A percentile compares a stretch with the other conserved stretches of the same genome.
Evolutionary conservation across 2,329 filamentous ascomycete genomes (phyloP).

Genomic region (Cordyceps javanica): DNA sequence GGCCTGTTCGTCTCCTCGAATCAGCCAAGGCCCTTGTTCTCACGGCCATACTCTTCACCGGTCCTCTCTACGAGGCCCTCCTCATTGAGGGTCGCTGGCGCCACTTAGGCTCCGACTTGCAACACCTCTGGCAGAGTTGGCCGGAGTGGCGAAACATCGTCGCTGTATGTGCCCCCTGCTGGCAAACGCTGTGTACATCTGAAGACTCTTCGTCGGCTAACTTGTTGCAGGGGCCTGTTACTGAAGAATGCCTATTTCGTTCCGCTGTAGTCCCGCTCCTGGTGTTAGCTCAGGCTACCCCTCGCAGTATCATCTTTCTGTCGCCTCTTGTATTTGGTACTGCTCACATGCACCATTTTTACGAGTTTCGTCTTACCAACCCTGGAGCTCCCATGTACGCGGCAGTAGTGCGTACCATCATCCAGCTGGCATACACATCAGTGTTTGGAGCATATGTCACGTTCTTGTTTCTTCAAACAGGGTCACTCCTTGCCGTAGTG

Average conservation of each 20-base stretch:
- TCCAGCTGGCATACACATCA: constrained; percentile 87
- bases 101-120: constrained; percentile 50
- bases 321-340: constrained; percentile 88
- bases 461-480: constrained; percentile 81
- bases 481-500: constrained; percentile 70
- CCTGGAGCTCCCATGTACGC: constrained; percentile 59
- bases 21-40: constrained; percentile 59
- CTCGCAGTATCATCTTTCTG: constrained; percentile 62
- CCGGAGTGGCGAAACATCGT: constrained; percentile 82
- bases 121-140: constrained; percentile 63
- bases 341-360: constrained; percentile 91
- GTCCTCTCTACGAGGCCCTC: constrained; percentile 74
- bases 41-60: constrained; percentile 73
- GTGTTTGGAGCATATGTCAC: constrained; percentile 91
- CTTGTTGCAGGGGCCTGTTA: constrained; percentile 63
- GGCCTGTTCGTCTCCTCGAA: constrained; percentile 65
- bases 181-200: not conserved
- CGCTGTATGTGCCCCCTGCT: constrained; percentile 53
- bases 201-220: not conserved
- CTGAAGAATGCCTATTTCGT: constrained; percentile 91
- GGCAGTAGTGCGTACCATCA: constrained; percentile 63
- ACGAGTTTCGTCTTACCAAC: constrained; percentile 82
- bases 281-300: constrained; percentile 58
- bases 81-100: constrained; percentile 67
- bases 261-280: constrained; percentile 79